Percentiles rank a stretch among this genome's conserved stretches.
These are phyloP conservation scores for Volutella citrinella DNA, from an alignment of 2,329 filamentous ascomycete species.

Conservation along the genomic window DNA sequence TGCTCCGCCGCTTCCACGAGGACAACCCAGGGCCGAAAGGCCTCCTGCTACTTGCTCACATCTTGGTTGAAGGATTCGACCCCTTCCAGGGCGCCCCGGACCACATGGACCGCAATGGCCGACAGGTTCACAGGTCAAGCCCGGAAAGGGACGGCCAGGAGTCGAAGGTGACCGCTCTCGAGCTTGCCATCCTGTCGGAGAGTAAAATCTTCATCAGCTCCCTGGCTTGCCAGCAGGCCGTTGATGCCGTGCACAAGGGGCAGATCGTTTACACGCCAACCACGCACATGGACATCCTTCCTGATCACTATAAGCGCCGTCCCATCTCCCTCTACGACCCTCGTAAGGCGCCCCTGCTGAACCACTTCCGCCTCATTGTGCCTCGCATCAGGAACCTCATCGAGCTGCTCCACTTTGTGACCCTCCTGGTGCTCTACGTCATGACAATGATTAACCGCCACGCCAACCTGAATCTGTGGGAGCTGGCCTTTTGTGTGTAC, in stretches of 20 bases:
- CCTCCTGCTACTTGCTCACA: constrained; percentile 62
- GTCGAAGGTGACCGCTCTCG: constrained; percentile 63
- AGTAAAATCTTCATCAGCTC: constrained; percentile 66
- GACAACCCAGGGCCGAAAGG: constrained; percentile 61
- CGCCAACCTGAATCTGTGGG: constrained; percentile 45
- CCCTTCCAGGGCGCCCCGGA: constrained; percentile 67
- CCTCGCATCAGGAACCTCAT: constrained; percentile 65
- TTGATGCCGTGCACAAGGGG: constrained; percentile 67
- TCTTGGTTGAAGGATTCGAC: constrained; percentile 68
- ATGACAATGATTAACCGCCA: constrained; percentile 61
- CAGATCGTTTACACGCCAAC: constrained; percentile 68
- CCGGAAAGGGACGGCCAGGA: constrained; percentile 39
- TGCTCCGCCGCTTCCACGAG: constrained; percentile 67
- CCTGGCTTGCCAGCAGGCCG: constrained; percentile 65
- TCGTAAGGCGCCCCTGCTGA: constrained; percentile 60
- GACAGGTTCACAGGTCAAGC: constrained; percentile 37
- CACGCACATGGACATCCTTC: constrained; percentile 69
- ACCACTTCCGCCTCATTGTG: constrained; percentile 70
- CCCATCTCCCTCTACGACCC: constrained; percentile 70
- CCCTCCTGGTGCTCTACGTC: constrained; percentile 61
- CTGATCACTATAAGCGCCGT: constrained; percentile 70
- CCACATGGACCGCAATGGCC: constrained; percentile 50
- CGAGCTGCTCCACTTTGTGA: constrained; percentile 63
- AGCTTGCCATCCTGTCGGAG: constrained; percentile 70
- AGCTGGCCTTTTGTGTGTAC: constrained; percentile 62